Base-by-base conservation (phyloP, 2,329 filamentous ascomycete genomes). In the Penicillium crustosum region DNA sequence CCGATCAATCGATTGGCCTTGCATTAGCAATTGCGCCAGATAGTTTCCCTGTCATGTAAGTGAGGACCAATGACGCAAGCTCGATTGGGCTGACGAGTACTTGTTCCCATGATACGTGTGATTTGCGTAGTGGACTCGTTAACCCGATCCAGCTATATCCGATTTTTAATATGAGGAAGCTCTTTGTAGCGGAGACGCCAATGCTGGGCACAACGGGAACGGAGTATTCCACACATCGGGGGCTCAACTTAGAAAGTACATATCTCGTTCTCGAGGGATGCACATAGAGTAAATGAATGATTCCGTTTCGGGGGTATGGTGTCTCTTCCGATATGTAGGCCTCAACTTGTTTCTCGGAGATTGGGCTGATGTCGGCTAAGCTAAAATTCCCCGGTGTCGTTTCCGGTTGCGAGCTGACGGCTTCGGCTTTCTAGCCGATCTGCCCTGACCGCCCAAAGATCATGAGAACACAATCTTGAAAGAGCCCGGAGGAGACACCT, bases 341-440 rank as follows among this genome's bases (percentile, higher is more conserved):
- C 31, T 35, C 23, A 35, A 6, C 23, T 33, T 17, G 12, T 19
- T 43, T 10, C 12, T 49, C 19, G 36, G 25, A 29, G 3, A 13
- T 50, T 47, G 38, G 49, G 49, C 42, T 42, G 35, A n/a, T n/a
- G 23, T 53, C 43, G 36, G 56, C 39, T 19, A 56, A 55, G 27
- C 17, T 42, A n/a, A 50, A 4, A 51, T 50, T 54, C 6, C 23
- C 41, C 35, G 44, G 35, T 7, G 17, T 44, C 45, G 38, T 47
- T 50, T 49, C 55, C 59, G 55, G 52, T 52, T 47, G 55, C 49
- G 41, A 53, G n/a, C 29, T 36, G 49, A 38, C 33, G 29, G n/a
- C 38, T 49, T 58, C 61, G 61, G 61, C 55, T 48, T 59, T 62
- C 47, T 62, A 19, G 50, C 61, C 61, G 61, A 64, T 45, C 39